Evolutionary conservation across 139 green algal species (phyloP).

Genomic region (Klebsormidium nitens): DNA sequence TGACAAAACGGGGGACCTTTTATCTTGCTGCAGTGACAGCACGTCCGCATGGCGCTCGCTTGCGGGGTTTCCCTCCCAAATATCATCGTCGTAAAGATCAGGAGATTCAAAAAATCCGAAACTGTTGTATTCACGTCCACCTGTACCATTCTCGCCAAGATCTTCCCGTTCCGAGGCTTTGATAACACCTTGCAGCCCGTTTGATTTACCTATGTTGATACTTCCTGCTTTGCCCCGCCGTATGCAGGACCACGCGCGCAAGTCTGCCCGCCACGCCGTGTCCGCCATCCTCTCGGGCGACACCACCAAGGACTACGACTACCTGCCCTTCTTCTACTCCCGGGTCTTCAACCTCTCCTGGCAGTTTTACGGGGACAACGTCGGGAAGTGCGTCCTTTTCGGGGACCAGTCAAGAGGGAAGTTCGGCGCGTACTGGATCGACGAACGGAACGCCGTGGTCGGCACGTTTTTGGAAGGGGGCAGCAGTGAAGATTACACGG

Average conservation of each 20-base stretch:
- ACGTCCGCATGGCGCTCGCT: no score
- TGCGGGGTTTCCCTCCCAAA: no score
- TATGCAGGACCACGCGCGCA: slow-evolving; percentile 38
- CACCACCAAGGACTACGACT: slow-evolving; percentile 61
- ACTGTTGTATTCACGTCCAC: no score
- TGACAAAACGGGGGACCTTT: no score
- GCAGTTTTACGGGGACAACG: slow-evolving; percentile 45
- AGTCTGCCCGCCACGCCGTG: slow-evolving; percentile 34
- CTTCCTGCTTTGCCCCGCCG: no score
- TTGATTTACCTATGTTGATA: no score
- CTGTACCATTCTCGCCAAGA: no score
- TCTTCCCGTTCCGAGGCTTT: no score
- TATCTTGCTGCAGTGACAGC: no score
- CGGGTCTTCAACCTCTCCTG: slow-evolving; percentile 65
- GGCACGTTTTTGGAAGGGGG: slow-evolving; percentile 41
- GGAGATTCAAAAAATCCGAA: no score
- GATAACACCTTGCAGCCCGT: no score
- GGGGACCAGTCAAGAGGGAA: slow-evolving; percentile 42
- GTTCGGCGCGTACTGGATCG: slow-evolving; percentile 43
- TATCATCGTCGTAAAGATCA: no score
- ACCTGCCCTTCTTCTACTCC: slow-evolving; percentile 92
- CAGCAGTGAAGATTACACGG: slow-evolving; percentile 34
- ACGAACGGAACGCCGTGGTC: slow-evolving; percentile 28
- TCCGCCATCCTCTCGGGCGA: slow-evolving; percentile 14
- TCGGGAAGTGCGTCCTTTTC: slow-evolving; percentile 36